Evolutionary conservation across 1,284 basidiomycete genomes (phyloP), one percentile per base, ranked within the genome.

Genomic region (Rhodotorula sp.): DNA sequence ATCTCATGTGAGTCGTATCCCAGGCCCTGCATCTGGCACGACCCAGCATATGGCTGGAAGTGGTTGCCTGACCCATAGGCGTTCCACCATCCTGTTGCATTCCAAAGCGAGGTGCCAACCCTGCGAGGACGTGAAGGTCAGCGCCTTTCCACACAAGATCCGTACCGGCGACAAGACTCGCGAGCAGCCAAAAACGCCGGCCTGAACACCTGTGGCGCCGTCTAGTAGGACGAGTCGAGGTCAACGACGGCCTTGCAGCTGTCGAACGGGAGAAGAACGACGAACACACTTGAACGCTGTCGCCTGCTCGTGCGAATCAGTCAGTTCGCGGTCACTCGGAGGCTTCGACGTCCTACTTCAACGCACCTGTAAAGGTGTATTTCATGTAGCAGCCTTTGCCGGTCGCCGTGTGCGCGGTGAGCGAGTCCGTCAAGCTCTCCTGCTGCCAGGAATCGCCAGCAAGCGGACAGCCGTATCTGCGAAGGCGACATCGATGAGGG

Each of bases 1-100:
- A 72, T 39, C 2, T 59, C 62, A 29, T 72, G 70, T 15, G 52
- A 54, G 27, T 51, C 60, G 48, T 56, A 72, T 0, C 70, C 70
- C 5, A 72, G 17, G 0, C 70, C 67, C 3, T 49, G 13, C 4
- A 72, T 62, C 1, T 11, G 17, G 53, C 70, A 72, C 20, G 47
- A 55, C 10, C 70, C 70, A 4, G 46, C 22, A 30, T 68, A 72
- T 7, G 70, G 62, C 20, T 55, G 30, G 27, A 36, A 57, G 4
- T 22, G 29, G 27, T 67, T 65, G 11, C 52, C 47, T 20, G 24
- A n/a, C 0, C 59, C 62, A 1, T n/a, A 30, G 0, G 51, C 70
- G 24, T 65, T 62, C 60, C 60, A 72, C 66, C 66, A 67, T 6
- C 39, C 67, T 1, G 66, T 63, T 0, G 32, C 44, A 46, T 68